phyloP scores from a whole-genome alignment of 1,284 basidiomycete species.

The Inonotus hispidus region DNA sequence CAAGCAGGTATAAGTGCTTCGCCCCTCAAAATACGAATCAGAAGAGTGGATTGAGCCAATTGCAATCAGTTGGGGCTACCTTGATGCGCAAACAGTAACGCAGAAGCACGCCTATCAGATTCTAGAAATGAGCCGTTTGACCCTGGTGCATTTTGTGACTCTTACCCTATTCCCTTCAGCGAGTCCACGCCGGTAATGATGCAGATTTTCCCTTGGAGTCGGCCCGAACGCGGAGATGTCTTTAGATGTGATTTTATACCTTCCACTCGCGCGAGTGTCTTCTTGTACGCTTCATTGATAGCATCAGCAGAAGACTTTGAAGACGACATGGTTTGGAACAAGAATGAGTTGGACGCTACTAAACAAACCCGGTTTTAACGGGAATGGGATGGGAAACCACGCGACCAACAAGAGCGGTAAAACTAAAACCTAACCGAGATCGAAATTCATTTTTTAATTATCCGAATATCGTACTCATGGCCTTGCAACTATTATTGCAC shows the following conservation, averaged over 20 bases:
- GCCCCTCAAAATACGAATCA: slow-evolving; percentile 51
- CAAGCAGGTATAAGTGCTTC: slow-evolving; percentile 78
- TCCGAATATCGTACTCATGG: too few species aligned
- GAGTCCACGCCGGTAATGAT: slow-evolving; percentile 87
- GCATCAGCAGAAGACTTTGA: slow-evolving; percentile 2
- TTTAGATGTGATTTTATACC: slow-evolving; percentile 69
- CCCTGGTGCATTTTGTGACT: slow-evolving; percentile 1
- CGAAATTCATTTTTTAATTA: too few species aligned
- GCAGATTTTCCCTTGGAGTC: slow-evolving; percentile 80
- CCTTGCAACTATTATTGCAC: too few species aligned
- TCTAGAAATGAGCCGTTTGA: slow-evolving; percentile 6
- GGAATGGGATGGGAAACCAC: not conserved
- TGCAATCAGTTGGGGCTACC: slow-evolving; percentile 35
- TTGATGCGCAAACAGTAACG: slow-evolving; percentile 77
- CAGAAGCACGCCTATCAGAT: slow-evolving; percentile 63
- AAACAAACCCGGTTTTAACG: not conserved
- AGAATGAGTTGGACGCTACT: not conserved
- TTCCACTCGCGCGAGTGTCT: slow-evolving; percentile 58
- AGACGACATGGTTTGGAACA: slow-evolving; percentile 2
- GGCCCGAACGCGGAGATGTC: slow-evolving; percentile 45
- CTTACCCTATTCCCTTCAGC: slow-evolving; percentile 79
- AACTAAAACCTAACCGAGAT: too few species aligned
- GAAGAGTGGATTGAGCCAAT: slow-evolving; percentile 6
- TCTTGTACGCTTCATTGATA: slow-evolving; percentile 41
- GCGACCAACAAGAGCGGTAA: too few species aligned